Conservation (phyloP, 2,329 filamentous ascomycete species). For the Botrytis tulipae region DNA sequence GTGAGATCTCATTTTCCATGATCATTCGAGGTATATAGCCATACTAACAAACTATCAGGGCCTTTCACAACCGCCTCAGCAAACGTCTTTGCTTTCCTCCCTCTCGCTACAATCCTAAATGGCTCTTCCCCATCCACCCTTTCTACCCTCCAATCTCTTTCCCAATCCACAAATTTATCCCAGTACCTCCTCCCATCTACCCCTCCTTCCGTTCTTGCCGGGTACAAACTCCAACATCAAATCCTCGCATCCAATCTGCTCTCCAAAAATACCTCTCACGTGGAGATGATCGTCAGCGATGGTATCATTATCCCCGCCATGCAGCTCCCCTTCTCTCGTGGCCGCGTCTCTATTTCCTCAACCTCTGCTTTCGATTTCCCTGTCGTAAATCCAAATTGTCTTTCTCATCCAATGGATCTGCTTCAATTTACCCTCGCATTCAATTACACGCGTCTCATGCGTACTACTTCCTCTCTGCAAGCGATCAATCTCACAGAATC, state of each 20-base stretch:
- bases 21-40: rapidly evolving
- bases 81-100: conserved; percentile 11
- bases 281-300: conserved; percentile 18
- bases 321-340: conserved; percentile 54
- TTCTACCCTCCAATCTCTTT: neutral
- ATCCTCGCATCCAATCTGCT: neutral
- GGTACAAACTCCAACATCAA: conserved; percentile 11
- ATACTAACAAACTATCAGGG: neutral
- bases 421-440: conserved; percentile 3
- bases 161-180: neutral
- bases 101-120: conserved; percentile 3
- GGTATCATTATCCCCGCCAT: conserved; percentile 10
- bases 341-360: conserved; percentile 50
- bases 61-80: conserved; percentile 16
- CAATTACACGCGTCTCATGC: conserved; percentile 20
- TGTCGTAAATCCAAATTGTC: conserved; percentile 43
- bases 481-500: neutral
- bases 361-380: conserved; percentile 40
- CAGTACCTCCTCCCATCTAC: conserved; percentile 16
- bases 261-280: neutral
- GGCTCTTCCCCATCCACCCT: neutral
- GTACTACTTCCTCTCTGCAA: neutral
- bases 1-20: neutral
- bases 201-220: neutral
- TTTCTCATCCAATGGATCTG: conserved; percentile 44